phyloP scores from a whole-genome alignment of 495 filamentous ascomycete genomes.

The Penicillium daleae region DNA sequence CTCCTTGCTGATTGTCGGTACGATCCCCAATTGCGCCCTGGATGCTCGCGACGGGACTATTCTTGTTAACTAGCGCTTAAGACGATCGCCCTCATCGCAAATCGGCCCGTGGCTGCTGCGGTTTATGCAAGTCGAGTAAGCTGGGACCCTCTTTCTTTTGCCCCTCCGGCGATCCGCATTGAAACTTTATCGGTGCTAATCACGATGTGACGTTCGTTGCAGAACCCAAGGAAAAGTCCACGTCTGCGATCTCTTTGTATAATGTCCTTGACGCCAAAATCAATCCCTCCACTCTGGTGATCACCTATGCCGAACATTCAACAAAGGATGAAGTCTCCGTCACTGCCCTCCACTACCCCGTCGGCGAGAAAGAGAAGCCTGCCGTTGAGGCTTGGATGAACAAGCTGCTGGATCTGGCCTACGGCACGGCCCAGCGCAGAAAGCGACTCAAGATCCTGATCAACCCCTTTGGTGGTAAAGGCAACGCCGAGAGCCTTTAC shows the following conservation, averaged over 20 bases:
- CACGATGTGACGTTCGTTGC: not conserved
- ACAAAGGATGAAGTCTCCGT: slow-evolving; percentile 61
- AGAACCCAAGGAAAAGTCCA: slow-evolving; percentile 38
- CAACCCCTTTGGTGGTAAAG: slow-evolving; percentile 89
- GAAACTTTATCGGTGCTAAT: slow-evolving; percentile 26
- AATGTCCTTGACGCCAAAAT: slow-evolving; percentile 83
- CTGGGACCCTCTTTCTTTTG: slow-evolving; percentile 10
- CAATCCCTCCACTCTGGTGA: slow-evolving; percentile 61
- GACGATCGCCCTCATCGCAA: slow-evolving; percentile 40
- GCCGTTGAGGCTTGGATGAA: slow-evolving; percentile 62
- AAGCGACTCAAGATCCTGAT: slow-evolving; percentile 86
- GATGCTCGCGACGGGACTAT: not conserved
- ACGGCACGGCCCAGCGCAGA: slow-evolving; percentile 67
- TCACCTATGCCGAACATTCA: slow-evolving; percentile 70
- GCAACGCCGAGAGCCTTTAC: slow-evolving; percentile 75
- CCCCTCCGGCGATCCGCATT: slow-evolving; percentile 17
- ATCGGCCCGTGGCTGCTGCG: slow-evolving; percentile 43
- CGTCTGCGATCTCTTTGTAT: slow-evolving; percentile 70
- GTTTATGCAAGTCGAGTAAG: slow-evolving; percentile 42
- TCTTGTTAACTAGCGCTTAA: slow-evolving; percentile 14
- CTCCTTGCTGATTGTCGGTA: slow-evolving; percentile 67
- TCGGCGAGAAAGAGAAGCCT: slow-evolving; percentile 55
- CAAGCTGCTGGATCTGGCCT: slow-evolving; percentile 68
- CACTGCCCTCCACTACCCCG: slow-evolving; percentile 61
- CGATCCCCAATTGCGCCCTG: slow-evolving; percentile 2